These are phyloP conservation scores for Moesziomyces aphidis DNA, from an alignment of 1,284 basidiomycete genomes.

Conservation along the genomic window DNA sequence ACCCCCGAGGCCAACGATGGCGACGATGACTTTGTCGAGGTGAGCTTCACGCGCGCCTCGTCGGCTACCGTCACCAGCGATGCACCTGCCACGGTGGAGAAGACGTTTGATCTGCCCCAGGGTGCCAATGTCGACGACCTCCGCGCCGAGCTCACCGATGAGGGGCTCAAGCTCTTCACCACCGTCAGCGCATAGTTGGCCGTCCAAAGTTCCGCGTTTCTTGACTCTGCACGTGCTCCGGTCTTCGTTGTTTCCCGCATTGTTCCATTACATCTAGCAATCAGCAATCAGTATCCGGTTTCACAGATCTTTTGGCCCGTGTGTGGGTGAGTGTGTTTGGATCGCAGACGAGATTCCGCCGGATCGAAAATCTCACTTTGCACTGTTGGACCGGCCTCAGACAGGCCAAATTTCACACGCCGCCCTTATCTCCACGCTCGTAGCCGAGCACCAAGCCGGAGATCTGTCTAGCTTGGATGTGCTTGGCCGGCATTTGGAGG, in stretches of 20 bases:
- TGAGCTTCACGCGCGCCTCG: slow-evolving; percentile 28
- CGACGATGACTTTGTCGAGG: slow-evolving; percentile 47
- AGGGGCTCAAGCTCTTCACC: slow-evolving; percentile 47
- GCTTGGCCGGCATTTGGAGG: no score
- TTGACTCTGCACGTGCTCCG: slow-evolving; percentile 5
- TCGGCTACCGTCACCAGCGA: neutral
- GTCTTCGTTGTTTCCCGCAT: neutral
- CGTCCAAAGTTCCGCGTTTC: neutral
- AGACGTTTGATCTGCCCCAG: slow-evolving; percentile 36
- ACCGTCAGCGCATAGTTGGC: slow-evolving; percentile 26
- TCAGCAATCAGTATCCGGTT: neutral
- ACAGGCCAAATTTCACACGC: no score
- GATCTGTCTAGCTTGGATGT: no score
- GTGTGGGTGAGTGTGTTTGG: no score
- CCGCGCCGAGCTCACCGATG: slow-evolving; percentile 41
- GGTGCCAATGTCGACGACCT: slow-evolving; percentile 40
- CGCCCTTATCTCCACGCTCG: no score
- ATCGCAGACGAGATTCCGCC: no score
- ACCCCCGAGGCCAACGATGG: slow-evolving; percentile 15
- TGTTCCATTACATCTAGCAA: neutral
- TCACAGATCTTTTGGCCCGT: neutral
- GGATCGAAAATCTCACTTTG: no score
- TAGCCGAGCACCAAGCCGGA: no score
- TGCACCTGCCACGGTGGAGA: slow-evolving; percentile 18
- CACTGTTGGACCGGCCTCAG: no score